Conservation (phyloP, 345 rosid species). For the Abelmoschus esculentus region DNA sequence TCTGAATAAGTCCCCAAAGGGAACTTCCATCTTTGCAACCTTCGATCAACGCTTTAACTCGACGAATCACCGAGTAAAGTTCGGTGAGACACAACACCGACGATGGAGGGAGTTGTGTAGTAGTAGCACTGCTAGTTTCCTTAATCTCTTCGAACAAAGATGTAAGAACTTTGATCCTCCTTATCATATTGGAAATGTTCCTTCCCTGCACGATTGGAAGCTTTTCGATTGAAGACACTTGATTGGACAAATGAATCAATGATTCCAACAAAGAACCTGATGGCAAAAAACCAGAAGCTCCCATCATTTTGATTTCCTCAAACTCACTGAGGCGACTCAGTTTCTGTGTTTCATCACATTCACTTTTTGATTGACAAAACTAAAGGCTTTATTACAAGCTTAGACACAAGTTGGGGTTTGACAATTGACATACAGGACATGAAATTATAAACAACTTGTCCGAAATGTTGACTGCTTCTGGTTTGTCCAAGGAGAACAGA, state of each 20-base stretch:
- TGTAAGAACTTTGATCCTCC: slow-evolving; percentile 50
- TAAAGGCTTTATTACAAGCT: neutral
- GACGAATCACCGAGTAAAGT: slow-evolving; percentile 42
- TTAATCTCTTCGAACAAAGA: slow-evolving; percentile 48
- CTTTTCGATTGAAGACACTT: slow-evolving; percentile 43
- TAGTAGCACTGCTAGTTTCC: neutral
- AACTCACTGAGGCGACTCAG: neutral
- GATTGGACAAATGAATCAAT: slow-evolving; percentile 36
- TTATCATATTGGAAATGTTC: slow-evolving; percentile 41
- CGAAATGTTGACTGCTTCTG: slow-evolving; percentile 32
- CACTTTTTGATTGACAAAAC: slow-evolving; percentile 11
- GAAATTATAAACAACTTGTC: slow-evolving; percentile 16
- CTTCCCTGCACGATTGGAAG: slow-evolving; percentile 35
- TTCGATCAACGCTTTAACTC: slow-evolving; percentile 36
- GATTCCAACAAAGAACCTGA: slow-evolving; percentile 40
- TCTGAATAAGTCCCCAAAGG: slow-evolving; percentile 42
- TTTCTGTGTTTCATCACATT: neutral
- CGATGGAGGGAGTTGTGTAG: slow-evolving; percentile 16
- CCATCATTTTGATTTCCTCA: slow-evolving; percentile 15
- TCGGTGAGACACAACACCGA: slow-evolving; percentile 50
- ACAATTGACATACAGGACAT: too few relatives aligned
- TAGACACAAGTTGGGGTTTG: neutral
- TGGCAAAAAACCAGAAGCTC: slow-evolving; percentile 37
- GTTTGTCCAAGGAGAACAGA: slow-evolving; percentile 20
- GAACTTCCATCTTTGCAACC: slow-evolving; percentile 45